Percentiles rank a stretch among this genome's conserved stretches.
phyloP scores from a whole-genome alignment of 1,284 basidiomycete species.

The Rhodotorula mucilaginosa region DNA sequence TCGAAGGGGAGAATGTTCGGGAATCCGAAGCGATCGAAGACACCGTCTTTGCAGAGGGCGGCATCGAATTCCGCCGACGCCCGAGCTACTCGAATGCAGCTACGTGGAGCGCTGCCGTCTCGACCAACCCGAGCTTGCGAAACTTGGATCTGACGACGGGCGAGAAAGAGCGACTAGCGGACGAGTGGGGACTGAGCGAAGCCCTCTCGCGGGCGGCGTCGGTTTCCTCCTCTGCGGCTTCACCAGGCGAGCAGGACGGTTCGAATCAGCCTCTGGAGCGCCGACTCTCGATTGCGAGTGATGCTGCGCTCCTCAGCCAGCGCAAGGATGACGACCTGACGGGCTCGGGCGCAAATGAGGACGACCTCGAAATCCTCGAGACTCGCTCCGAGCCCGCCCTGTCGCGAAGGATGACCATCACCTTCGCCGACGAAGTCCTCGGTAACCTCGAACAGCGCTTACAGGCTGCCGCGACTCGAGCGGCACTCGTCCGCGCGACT shows the following conservation, averaged over 20 bases:
- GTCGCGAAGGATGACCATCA: background rate
- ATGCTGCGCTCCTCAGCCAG: background rate
- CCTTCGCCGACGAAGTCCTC: constrained; percentile 22
- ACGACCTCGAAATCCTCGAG: constrained; percentile 20
- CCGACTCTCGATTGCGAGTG: background rate
- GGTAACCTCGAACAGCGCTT: constrained; percentile 9
- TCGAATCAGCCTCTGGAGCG: background rate
- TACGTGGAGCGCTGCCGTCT: constrained; percentile 3
- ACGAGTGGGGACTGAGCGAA: constrained; percentile 31
- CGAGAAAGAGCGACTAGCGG: constrained; percentile 23
- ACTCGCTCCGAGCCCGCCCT: constrained; percentile 33
- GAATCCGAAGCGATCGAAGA: background rate
- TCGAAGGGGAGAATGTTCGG: background rate
- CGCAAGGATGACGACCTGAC: no score
- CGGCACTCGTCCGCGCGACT: background rate
- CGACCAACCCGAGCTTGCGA: background rate
- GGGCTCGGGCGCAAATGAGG: background rate
- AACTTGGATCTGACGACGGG: constrained; percentile 3
- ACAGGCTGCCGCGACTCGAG: background rate
- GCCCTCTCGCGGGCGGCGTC: constrained; percentile 1
- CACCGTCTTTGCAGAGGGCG: background rate
- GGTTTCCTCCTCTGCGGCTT: background rate
- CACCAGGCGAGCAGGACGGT: background rate
- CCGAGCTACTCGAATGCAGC: background rate
- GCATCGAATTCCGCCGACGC: background rate